phyloP scores from a whole-genome alignment of 1,284 basidiomycete species.

The Apiotrichum domesticum region DNA sequence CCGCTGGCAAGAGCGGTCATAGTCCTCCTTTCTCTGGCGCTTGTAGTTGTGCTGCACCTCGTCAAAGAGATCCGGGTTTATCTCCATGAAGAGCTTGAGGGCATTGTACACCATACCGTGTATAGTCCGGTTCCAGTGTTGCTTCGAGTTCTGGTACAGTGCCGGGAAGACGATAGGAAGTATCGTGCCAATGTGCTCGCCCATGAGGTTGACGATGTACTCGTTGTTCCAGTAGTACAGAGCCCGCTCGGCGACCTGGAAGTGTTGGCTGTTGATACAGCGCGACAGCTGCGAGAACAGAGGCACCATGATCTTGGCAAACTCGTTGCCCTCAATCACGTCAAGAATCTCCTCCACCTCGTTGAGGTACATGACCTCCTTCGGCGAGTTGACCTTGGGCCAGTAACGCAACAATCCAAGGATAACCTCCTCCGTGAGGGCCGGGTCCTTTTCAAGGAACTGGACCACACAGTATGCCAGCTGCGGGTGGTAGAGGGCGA shows the following conservation, averaged over 20 bases:
- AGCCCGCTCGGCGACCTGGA: constrained; percentile 86
- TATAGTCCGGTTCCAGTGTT: constrained; percentile 98
- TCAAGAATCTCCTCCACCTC: constrained; percentile 99
- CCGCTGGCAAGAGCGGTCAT: constrained; percentile 68
- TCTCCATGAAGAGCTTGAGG: constrained; percentile 97
- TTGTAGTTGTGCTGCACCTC: constrained; percentile 92
- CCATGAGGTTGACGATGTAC: constrained; percentile 99
- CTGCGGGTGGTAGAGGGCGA: constrained; percentile 96
- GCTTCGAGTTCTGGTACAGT: constrained; percentile 91
- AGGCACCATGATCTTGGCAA: constrained; percentile 90
- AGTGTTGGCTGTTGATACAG: constrained; percentile 99
- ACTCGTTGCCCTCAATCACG: constrained; percentile 94
- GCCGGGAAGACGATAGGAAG: constrained; percentile 98
- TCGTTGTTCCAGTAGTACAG: constrained; percentile 98
- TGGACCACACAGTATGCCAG: constrained; percentile 98
- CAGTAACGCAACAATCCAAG: constrained; percentile 91
- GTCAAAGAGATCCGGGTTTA: constrained; percentile 93
- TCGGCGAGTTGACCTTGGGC: constrained; percentile 99
- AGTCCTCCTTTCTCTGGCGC: constrained; percentile 78
- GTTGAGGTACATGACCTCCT: constrained; percentile 99
- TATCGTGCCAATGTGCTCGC: constrained; percentile 83
- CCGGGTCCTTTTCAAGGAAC: constrained; percentile 94
- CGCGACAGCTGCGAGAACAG: constrained; percentile 92
- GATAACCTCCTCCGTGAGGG: constrained; percentile 91
- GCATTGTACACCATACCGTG: constrained; percentile 99